A percentile compares a stretch with the other conserved stretches of the same genome.
Evolutionary conservation across 2,329 filamentous ascomycete genomes (phyloP).

Genomic region (Fusarium dimerum): DNA sequence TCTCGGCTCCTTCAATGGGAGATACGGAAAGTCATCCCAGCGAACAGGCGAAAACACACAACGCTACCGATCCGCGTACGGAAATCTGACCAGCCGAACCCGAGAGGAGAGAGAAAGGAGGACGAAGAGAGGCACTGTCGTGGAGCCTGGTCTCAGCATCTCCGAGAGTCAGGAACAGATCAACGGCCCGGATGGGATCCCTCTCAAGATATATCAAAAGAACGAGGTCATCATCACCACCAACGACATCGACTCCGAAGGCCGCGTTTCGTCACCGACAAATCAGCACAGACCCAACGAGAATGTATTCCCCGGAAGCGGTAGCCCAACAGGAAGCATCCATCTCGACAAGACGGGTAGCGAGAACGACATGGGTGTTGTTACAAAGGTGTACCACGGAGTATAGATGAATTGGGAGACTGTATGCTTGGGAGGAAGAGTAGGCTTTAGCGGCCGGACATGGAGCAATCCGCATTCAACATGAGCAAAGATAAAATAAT

Average conservation of each 20-base stretch:
- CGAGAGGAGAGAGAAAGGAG: constrained; percentile 17
- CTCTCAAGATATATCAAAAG: constrained; percentile 40
- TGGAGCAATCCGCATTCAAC: no score
- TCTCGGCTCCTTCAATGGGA: constrained; percentile 29
- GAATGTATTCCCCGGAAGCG: no score
- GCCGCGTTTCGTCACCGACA: constrained; percentile 2
- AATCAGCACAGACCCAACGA: no score
- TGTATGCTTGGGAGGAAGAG: no score
- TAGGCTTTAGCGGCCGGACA: no score
- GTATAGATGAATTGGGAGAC: no score
- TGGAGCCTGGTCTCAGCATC: constrained; percentile 22
- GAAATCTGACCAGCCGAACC: constrained; percentile 26
- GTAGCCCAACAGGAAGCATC: no score
- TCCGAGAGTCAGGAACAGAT: constrained; percentile 41
- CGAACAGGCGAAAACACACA: constrained; percentile 25
- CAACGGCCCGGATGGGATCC: constrained; percentile 33
- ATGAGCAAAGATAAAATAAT: no score
- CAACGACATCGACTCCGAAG: constrained; percentile 2
- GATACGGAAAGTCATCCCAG: constrained; percentile 28
- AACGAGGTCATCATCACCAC: constrained; percentile 36
- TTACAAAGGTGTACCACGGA: no score
- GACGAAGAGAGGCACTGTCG: constrained; percentile 1
- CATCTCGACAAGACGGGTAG: no score
- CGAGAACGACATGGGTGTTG: no score
- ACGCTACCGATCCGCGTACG: constrained; percentile 24